Percentiles rank a stretch among this genome's conserved stretches.
Evolutionary conservation across 2,329 filamentous ascomycete species (phyloP).

Genomic region (Penicillium sp.): DNA sequence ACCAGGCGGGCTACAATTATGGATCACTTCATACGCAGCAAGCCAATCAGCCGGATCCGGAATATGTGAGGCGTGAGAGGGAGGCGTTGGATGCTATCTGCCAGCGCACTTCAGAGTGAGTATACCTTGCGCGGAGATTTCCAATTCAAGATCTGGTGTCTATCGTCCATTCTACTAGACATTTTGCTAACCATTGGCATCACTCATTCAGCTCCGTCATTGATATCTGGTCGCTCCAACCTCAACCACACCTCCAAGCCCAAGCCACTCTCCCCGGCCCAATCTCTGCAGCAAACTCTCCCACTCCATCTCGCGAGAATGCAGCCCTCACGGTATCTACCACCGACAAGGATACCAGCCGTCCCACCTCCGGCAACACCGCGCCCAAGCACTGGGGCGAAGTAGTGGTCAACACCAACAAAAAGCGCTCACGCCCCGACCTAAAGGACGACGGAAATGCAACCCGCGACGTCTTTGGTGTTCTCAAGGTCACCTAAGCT

Average conservation of each 20-base stretch:
- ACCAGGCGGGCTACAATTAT: slow-evolving; percentile 52
- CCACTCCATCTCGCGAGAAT: slow-evolving; percentile 26
- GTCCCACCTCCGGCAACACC: slow-evolving; percentile 29
- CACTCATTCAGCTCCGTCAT: slow-evolving; percentile 46
- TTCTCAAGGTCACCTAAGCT: slow-evolving; percentile 43
- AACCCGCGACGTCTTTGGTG: slow-evolving; percentile 48
- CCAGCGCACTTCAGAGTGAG: slow-evolving; percentile 55
- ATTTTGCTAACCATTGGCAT: neutral
- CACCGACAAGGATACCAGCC: slow-evolving; percentile 22
- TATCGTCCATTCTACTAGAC: no score
- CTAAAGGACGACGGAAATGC: slow-evolving; percentile 32
- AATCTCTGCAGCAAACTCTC: slow-evolving; percentile 35
- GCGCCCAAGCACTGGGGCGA: slow-evolving; percentile 53
- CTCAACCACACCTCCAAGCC: slow-evolving; percentile 49
- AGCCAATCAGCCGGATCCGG: slow-evolving; percentile 48
- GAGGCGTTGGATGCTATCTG: slow-evolving; percentile 55
- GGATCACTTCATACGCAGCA: slow-evolving; percentile 47
- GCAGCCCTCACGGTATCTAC: slow-evolving; percentile 20
- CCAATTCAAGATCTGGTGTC: no score
- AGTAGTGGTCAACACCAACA: slow-evolving; percentile 50
- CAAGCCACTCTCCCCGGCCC: slow-evolving; percentile 44
- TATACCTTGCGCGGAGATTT: neutral
- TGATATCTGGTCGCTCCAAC: slow-evolving; percentile 53
- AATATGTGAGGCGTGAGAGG: slow-evolving; percentile 51
- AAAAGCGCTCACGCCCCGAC: slow-evolving; percentile 39